Base-by-base conservation (phyloP, 192 early-diverging fungal genomes). In the Coemansia brasiliensis region DNA sequence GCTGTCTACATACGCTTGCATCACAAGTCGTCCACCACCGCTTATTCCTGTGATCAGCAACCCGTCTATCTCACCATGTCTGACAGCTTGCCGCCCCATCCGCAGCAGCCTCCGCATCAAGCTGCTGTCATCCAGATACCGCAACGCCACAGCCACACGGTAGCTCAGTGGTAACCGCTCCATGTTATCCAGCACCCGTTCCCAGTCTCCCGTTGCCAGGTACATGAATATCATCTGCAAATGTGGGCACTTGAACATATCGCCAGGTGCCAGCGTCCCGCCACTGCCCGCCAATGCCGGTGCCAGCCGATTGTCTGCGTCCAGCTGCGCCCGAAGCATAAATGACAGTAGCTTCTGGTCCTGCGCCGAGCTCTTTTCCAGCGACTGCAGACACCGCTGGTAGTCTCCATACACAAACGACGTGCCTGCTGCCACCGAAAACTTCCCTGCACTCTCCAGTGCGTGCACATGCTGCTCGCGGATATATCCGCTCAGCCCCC, bases 211-310 rank as follows among this genome's bases (percentile, higher is more conserved):
- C 1, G 86, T 88, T 9, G 90, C 83, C 57, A 97, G 83, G 41
- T 92, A 88, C 35, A 87, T 85, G 67, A 99, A 97, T 5, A 99
- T 92, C 32, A 91, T 88, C 35, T 88, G 74, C 48, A 97, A 64
- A 54, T 96, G 92, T 16, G 95, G 90, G 46, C 63, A 69, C 13
- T 17, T 16, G 29, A 69, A 79, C 62, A 79, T 79, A 32, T 66
- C 83, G 25, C 39, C 55, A 21, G 48, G 67, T 40, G 39, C 53
- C 20, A 56, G 51, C 15, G 45, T 40, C 27, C 7, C 15, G 5
- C 26, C 49, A 29, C 49, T 32, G n/a, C 20, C 59, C 17, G 42
- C 26, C 48, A 39, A 39, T 38, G 52, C 79, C 42, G 55, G 80
- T 73, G 22, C 87, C 84, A 21, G 89, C 29, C 89, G 68, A 1